phyloP scores from a whole-genome alignment of 2,329 filamentous ascomycete species.

The Boeremia exigua region DNA sequence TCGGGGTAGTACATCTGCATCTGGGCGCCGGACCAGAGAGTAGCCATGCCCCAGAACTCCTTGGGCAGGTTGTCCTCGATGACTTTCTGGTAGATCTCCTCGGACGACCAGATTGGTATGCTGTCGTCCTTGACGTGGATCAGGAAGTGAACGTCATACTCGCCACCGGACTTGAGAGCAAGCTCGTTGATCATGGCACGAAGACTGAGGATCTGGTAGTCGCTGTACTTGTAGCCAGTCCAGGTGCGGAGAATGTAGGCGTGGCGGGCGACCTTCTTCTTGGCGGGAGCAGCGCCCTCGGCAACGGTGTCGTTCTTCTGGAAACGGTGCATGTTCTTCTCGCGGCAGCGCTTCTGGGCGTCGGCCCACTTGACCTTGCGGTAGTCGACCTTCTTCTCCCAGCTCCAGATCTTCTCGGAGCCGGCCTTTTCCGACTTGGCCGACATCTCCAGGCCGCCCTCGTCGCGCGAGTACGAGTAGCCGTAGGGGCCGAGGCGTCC shows the following conservation, averaged over 20 bases:
- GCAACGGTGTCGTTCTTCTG: slow-evolving; percentile 42
- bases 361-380: slow-evolving; percentile 56
- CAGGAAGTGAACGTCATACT: slow-evolving; percentile 85
- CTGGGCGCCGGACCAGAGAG: slow-evolving; percentile 91
- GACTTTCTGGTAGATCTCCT: slow-evolving; percentile 69
- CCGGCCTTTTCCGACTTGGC: slow-evolving; percentile 53
- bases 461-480: slow-evolving; percentile 55
- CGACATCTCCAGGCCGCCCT: slow-evolving; percentile 58
- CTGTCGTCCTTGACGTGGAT: slow-evolving; percentile 81
- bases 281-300: slow-evolving; percentile 37
- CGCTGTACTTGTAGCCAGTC: slow-evolving; percentile 79
- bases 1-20: slow-evolving; percentile 91
- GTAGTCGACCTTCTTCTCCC: slow-evolving; percentile 59
- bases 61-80: slow-evolving; percentile 74
- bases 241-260: slow-evolving; percentile 84
- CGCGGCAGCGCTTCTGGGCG: slow-evolving; percentile 55
- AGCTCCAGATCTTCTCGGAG: slow-evolving; percentile 53
- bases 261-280: slow-evolving; percentile 64
- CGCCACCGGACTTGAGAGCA: slow-evolving; percentile 78
- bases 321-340: slow-evolving; percentile 58
- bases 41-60: slow-evolving; percentile 88
- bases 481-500: slow-evolving; percentile 59
- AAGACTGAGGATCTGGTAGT: slow-evolving; percentile 80
- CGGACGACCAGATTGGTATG: slow-evolving; percentile 79
- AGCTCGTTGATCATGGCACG: slow-evolving; percentile 85